A percentile compares a stretch with the other conserved stretches of the same genome.
Evolutionary conservation across 768 basidiomycete species (phyloP).

Genomic region (Amanita molliuscula): DNA sequence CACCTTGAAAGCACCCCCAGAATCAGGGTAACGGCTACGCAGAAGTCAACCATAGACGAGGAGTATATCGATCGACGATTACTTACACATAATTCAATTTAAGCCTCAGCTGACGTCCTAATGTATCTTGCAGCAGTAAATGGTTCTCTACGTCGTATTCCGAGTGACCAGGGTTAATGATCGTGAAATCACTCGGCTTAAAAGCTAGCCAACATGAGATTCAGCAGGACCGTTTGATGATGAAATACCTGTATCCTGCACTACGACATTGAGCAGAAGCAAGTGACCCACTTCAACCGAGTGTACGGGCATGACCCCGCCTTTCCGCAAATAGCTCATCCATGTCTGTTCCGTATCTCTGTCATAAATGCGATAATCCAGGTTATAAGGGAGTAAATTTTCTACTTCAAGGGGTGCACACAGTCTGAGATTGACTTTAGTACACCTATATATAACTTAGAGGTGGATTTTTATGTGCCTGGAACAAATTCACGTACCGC

Average conservation of each 20-base stretch:
- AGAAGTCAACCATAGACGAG: neutral
- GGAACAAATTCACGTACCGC: neutral
- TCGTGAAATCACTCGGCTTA: conserved; percentile 92
- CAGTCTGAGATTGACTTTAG: conserved; percentile 76
- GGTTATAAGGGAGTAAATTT: conserved; percentile 87
- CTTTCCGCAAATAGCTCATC: conserved; percentile 85
- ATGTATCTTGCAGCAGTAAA: conserved; percentile 62
- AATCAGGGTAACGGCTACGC: conserved; percentile 65
- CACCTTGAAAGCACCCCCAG: conserved; percentile 93
- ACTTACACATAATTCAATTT: conserved; percentile 85
- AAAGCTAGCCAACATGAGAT: conserved; percentile 41
- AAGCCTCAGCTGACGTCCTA: conserved; percentile 69
- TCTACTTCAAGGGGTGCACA: conserved; percentile 93
- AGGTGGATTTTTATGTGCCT: neutral
- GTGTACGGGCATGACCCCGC: conserved; percentile 94
- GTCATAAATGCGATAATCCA: conserved; percentile 96
- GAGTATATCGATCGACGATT: neutral
- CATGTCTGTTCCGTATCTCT: conserved; percentile 92
- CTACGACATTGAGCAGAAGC: conserved; percentile 77
- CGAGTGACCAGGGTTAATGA: conserved; percentile 91
- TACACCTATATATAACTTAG: conserved; percentile 45
- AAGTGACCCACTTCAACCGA: conserved; percentile 89
- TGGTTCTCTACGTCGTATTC: conserved; percentile 77
- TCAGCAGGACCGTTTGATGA: neutral
- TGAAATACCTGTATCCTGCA: conserved; percentile 78